Evolutionary conservation across 345 rosid species (phyloP).

Genomic region (Nasturtium officinale): DNA sequence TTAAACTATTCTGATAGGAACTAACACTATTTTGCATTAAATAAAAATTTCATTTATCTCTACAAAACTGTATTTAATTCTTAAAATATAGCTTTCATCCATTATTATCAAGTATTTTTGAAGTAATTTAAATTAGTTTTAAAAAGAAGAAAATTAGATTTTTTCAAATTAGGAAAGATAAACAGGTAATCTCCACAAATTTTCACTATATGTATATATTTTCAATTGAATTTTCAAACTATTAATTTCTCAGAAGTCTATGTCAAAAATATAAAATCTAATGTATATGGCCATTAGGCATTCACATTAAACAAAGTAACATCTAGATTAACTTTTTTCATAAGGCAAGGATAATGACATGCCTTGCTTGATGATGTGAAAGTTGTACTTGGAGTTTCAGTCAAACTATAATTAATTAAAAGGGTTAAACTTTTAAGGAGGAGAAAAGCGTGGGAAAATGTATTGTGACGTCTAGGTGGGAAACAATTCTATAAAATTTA

Average conservation of each 20-base stretch:
- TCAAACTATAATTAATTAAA: conserved; percentile 15
- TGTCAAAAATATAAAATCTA: neutral
- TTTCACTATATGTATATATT: neutral
- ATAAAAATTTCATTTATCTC: too few species aligned
- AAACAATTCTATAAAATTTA: neutral
- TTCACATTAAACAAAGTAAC: neutral
- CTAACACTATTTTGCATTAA: too few species aligned
- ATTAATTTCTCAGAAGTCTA: neutral
- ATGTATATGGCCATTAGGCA: neutral
- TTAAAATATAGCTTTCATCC: too few species aligned
- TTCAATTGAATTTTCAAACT: neutral
- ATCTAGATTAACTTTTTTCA: neutral
- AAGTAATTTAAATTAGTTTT: too few species aligned
- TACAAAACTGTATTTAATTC: too few species aligned
- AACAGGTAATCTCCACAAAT: too few species aligned
- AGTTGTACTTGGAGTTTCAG: conserved; percentile 13
- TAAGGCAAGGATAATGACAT: neutral
- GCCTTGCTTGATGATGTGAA: conserved; percentile 19
- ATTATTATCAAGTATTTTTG: too few species aligned
- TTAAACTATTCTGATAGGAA: too few species aligned
- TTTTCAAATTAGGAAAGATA: too few species aligned
- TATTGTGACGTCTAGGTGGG: conserved; percentile 33
- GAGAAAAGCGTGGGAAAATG: conserved; percentile 19
- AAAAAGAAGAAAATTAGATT: too few species aligned
- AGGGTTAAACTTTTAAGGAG: conserved; percentile 25